These are phyloP conservation scores for Paecilomyces dactylethromorphus DNA, from an alignment of 2,329 filamentous ascomycete genomes.

Conservation along the genomic window DNA sequence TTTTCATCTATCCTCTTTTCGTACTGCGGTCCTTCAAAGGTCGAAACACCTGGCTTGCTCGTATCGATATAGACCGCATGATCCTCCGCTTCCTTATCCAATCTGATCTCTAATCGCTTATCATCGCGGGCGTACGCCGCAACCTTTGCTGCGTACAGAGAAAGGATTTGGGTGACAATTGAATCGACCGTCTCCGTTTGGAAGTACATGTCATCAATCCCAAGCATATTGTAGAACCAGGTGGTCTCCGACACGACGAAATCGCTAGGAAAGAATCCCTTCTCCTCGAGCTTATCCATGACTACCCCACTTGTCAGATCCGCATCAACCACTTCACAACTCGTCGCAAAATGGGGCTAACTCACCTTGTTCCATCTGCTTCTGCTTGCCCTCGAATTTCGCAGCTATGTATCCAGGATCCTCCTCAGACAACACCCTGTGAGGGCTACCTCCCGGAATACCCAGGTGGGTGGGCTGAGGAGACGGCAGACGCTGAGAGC, in stretches of 20 bases:
- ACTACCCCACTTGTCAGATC: constrained; percentile 47
- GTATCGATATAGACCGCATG: constrained; percentile 99
- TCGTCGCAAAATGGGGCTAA: constrained; percentile 1
- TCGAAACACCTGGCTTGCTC: constrained; percentile 76
- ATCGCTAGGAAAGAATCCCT: constrained; percentile 77
- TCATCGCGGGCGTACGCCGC: constrained; percentile 89
- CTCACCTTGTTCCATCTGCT: constrained; percentile 79
- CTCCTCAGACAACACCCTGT: constrained; percentile 74
- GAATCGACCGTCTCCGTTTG: constrained; percentile 78
- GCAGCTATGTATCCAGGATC: constrained; percentile 93
- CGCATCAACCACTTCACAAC: not conserved
- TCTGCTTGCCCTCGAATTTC: constrained; percentile 84
- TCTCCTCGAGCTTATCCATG: constrained; percentile 69
- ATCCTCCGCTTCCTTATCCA: constrained; percentile 91
- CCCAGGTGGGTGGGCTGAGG: constrained; percentile 83
- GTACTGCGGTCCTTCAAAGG: constrained; percentile 75
- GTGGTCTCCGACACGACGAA: constrained; percentile 79
- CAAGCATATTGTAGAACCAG: constrained; percentile 97
- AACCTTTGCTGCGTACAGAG: constrained; percentile 93
- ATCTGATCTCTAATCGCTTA: constrained; percentile 85
- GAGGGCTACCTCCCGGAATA: constrained; percentile 54
- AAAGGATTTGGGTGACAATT: constrained; percentile 90
- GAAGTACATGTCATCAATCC: constrained; percentile 98
- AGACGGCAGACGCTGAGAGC: constrained; percentile 63
- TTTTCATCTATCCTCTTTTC: constrained; percentile 91